Conservation (phyloP, 306 rosid species). For the Prunus mongolica region DNA sequence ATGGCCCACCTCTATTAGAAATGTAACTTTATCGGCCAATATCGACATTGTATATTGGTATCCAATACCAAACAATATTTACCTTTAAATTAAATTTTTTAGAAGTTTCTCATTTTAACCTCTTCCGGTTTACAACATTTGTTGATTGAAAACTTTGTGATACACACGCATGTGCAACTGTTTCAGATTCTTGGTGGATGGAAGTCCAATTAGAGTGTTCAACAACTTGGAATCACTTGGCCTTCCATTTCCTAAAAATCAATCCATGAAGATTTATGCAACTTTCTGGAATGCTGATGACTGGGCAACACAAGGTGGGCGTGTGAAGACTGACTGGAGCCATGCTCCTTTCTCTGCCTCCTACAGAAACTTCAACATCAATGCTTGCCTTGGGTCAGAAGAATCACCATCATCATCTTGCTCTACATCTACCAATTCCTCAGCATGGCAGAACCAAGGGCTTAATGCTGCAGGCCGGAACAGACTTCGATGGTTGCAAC, state of each 20-base stretch:
- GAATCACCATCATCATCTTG: conserved; percentile 1
- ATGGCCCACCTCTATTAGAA: neutral
- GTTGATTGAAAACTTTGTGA: too few relatives aligned
- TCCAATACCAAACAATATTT: neutral
- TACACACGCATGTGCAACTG: neutral
- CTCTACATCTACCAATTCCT: neutral
- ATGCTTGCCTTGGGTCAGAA: conserved; percentile 25
- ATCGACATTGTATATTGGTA: neutral
- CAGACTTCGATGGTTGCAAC: conserved; percentile 42
- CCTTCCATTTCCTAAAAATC: conserved; percentile 28
- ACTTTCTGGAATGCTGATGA: conserved; percentile 48
- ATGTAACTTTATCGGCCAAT: too few relatives aligned
- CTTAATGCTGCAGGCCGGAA: conserved; percentile 37
- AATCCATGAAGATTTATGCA: conserved; percentile 44
- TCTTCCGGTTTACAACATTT: too few relatives aligned
- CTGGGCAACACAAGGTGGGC: conserved; percentile 52
- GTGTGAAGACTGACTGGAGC: conserved; percentile 9
- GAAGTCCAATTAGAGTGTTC: conserved; percentile 34
- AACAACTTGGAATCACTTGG: conserved; percentile 32
- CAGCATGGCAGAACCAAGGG: conserved; percentile 22
- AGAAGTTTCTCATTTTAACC: too few relatives aligned
- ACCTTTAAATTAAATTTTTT: neutral
- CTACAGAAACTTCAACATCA: conserved; percentile 10
- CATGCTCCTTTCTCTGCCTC: neutral
- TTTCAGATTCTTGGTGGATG: conserved; percentile 37